phyloP scores from a whole-genome alignment of 1,284 basidiomycete species.

The Trametes hirsuta region DNA sequence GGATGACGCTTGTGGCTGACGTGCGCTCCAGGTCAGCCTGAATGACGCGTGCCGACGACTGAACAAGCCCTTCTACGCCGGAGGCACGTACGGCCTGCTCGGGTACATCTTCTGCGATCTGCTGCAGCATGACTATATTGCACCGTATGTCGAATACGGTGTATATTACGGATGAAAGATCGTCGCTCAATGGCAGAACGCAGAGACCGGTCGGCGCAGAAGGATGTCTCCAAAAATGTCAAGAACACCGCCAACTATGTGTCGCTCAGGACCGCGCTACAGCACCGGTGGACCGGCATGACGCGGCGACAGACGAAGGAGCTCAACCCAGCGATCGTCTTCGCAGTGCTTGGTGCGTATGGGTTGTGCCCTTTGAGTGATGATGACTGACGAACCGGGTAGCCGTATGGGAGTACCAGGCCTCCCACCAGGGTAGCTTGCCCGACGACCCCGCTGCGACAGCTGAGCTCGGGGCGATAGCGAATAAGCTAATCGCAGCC shows the following conservation, averaged over 20 bases:
- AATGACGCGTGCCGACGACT: conserved; percentile 77
- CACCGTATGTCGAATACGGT: conserved; percentile 58
- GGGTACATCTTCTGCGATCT: conserved; percentile 97
- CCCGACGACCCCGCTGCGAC: conserved; percentile 55
- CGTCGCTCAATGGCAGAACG: conserved; percentile 20
- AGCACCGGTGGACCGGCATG: conserved; percentile 69
- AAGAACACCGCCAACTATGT: conserved; percentile 70
- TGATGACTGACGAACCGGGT: conserved; percentile 2
- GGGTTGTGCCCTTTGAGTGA: neutral
- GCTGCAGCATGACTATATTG: conserved; percentile 82
- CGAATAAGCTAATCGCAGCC: conserved; percentile 59
- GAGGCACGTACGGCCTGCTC: conserved; percentile 87
- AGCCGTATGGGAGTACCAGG: conserved; percentile 89
- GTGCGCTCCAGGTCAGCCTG: conserved; percentile 61
- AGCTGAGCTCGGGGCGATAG: conserved; percentile 63
- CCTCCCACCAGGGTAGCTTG: conserved; percentile 54
- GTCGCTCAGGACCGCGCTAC: conserved; percentile 67
- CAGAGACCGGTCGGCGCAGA: conserved; percentile 66
- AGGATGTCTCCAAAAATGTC: conserved; percentile 64
- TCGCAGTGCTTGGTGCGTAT: conserved; percentile 71
- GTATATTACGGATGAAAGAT: neutral
- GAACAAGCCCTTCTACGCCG: conserved; percentile 83
- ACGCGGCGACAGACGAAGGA: conserved; percentile 79
- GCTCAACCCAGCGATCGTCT: conserved; percentile 71
- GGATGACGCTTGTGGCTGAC: conserved; percentile 11